These are phyloP conservation scores for Fusarium sp. DNA, from an alignment of 2,329 filamentous ascomycete species.

Conservation along the genomic window DNA sequence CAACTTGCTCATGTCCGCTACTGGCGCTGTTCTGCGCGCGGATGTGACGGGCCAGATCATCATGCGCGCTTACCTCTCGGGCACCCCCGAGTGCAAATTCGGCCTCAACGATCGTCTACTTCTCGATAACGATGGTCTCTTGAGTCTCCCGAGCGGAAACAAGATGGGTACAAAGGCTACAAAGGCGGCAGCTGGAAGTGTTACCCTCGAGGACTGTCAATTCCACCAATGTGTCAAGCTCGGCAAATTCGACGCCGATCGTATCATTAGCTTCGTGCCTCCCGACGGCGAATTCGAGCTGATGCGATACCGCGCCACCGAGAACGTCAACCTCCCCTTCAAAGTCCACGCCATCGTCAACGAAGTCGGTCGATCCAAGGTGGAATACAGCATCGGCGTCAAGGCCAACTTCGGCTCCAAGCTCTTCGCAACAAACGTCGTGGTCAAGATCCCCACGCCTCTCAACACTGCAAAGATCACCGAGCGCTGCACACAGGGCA, in stretches of 20 bases:
- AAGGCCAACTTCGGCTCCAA: constrained; percentile 97
- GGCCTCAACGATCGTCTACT: constrained; percentile 95
- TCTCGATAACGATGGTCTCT: constrained; percentile 80
- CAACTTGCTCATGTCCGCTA: constrained; percentile 98
- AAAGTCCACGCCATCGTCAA: constrained; percentile 99
- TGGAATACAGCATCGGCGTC: constrained; percentile 98
- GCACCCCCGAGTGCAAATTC: constrained; percentile 98
- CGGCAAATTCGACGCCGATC: constrained; percentile 94
- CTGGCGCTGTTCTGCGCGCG: constrained; percentile 91
- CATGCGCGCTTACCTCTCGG: constrained; percentile 97
- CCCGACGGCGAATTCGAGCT: constrained; percentile 98
- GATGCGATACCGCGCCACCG: constrained; percentile 97
- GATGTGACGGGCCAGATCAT: constrained; percentile 98
- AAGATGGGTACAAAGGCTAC: constrained; percentile 87
- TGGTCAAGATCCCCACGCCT: constrained; percentile 93
- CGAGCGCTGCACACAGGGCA: constrained; percentile 93
- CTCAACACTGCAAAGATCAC: constrained; percentile 96
- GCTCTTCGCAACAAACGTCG: constrained; percentile 95
- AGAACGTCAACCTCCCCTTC: constrained; percentile 98
- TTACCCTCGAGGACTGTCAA: constrained; percentile 97
- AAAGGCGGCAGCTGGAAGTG: constrained; percentile 93
- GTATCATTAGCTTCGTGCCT: constrained; percentile 96
- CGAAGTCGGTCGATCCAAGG: constrained; percentile 95
- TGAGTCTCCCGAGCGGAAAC: constrained; percentile 79
- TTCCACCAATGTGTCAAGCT: constrained; percentile 99